Base-by-base conservation (phyloP, 129 eudicot species). In the Gnaphalium uliginosum region DNA sequence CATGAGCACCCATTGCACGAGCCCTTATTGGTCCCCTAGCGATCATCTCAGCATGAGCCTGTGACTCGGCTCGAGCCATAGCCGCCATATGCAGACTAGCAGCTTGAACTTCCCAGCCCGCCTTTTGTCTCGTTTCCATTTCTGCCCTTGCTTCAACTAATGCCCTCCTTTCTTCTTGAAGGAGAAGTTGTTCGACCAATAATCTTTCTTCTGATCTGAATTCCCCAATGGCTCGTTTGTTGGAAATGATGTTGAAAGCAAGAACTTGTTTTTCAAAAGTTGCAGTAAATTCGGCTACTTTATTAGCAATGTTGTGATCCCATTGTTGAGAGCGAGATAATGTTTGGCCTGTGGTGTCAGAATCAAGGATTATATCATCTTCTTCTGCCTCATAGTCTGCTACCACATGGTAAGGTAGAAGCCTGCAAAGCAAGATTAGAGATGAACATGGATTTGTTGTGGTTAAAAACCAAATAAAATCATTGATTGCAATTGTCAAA, bases 271-370 rank as follows among this genome's bases (percentile, higher is more conserved):
- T 89, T 84, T 90, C 94, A 61, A 92, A 92, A 1, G 96, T 92
- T 32, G 90, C 83, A 17, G 96, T 83, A 71, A 92, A 89, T 57
- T 92, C 95, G 1, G 92, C 89, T 63, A 92, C 85, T 85, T 89
- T 92, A 62, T 92, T 90, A 77, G 90, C 85, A 79, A 92, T 89
- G 51, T 88, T 92, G 76, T 86, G 81, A 85, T 92, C 94, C 98
- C 98, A 92, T 71, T 92, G 98, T 80, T 89, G 98, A 25, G 96
- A 88, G 18, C 94, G 92, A n/a, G 96, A 92, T n/a, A 86, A 83
- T 70, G 89, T 75, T 60, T 87, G 94, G 50, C 92, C 96, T 43
- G 89, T 84, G 6, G 83, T 84, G 76, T 87, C 96, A 2, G 86
- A 84, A 78, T 89, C 90, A 22, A 92, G 94, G 68, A 89, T 89